Percentiles rank a stretch among this genome's conserved stretches.
phyloP scores from a whole-genome alignment of 805 yeast species.

The Brettanomyces sp. region DNA sequence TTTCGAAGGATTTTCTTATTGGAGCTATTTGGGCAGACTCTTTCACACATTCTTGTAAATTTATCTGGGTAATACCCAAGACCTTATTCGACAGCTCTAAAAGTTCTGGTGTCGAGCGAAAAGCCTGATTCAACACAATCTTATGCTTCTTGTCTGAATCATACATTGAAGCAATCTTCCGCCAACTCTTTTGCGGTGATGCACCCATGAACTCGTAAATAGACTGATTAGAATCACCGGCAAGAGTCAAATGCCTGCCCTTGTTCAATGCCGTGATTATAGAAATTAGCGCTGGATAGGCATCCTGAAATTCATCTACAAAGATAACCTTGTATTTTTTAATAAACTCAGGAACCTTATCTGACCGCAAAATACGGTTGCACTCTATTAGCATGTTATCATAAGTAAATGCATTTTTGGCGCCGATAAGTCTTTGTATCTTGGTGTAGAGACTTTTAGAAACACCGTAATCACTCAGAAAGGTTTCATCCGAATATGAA shows the following conservation, averaged over 20 bases:
- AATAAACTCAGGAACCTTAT: conserved; percentile 12
- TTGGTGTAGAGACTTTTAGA: conserved; percentile 1
- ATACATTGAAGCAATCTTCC: conserved; percentile 10
- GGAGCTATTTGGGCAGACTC: conserved; percentile 13
- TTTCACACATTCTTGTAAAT: conserved; percentile 13
- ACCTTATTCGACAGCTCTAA: conserved; percentile 31
- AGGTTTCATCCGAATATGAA: conserved; percentile 5
- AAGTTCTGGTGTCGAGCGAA: conserved; percentile 54
- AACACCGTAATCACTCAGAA: conserved; percentile 5
- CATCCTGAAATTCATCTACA: conserved; percentile 71
- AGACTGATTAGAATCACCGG: conserved; percentile 67
- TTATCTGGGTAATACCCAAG: conserved; percentile 8
- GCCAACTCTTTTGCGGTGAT: conserved; percentile 18
- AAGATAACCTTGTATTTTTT: conserved; percentile 32
- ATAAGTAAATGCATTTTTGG: conserved; percentile 15
- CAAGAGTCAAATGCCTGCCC: conserved; percentile 47
- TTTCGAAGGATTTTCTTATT: conserved; percentile 18
- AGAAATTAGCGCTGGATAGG: conserved; percentile 41
- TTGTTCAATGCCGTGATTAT: conserved; percentile 31
- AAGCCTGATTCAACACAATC: conserved; percentile 40
- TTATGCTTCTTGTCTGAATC: conserved; percentile 16
- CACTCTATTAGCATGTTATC: conserved; percentile 18
- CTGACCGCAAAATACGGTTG: conserved; percentile 6
- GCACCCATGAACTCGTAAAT: conserved; percentile 62
- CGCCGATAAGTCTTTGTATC: conserved; percentile 8